phyloP scores from a whole-genome alignment of 495 filamentous ascomycete species.

The Neurospora pannonica region DNA sequence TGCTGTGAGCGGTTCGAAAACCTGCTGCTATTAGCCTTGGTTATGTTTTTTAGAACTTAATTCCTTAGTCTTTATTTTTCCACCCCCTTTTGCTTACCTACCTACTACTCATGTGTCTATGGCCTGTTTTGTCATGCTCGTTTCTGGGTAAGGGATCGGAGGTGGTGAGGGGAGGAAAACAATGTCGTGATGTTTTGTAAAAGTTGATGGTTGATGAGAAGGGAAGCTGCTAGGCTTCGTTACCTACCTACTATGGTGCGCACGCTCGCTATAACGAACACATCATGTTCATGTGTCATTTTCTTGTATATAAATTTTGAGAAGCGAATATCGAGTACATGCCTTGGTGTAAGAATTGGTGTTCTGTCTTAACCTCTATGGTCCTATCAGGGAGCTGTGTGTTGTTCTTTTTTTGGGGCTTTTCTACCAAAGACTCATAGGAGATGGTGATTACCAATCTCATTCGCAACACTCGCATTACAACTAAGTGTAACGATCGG shows the following conservation, averaged over 20 bases:
- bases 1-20: background rate
- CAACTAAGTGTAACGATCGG: background rate
- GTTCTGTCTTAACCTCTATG: background rate
- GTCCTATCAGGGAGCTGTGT: background rate
- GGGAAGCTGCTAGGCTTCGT: background rate
- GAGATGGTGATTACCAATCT: background rate
- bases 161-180: background rate
- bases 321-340: background rate
- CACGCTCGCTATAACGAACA: background rate
- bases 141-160: background rate
- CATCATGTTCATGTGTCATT: background rate
- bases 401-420: background rate
- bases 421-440: background rate
- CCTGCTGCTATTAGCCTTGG: background rate
- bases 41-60: background rate
- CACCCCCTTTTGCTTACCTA: background rate
- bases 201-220: background rate
- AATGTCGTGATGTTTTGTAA: background rate
- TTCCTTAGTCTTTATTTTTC: background rate
- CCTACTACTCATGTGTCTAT: background rate
- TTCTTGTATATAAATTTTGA: background rate
- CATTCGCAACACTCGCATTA: background rate
- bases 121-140: background rate
- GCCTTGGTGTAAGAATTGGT: background rate
- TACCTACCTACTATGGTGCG: background rate